Evolutionary conservation across 495 filamentous ascomycete species (phyloP), one percentile per base, ranked within the genome.

Genomic region (Penicillium ucsense): DNA sequence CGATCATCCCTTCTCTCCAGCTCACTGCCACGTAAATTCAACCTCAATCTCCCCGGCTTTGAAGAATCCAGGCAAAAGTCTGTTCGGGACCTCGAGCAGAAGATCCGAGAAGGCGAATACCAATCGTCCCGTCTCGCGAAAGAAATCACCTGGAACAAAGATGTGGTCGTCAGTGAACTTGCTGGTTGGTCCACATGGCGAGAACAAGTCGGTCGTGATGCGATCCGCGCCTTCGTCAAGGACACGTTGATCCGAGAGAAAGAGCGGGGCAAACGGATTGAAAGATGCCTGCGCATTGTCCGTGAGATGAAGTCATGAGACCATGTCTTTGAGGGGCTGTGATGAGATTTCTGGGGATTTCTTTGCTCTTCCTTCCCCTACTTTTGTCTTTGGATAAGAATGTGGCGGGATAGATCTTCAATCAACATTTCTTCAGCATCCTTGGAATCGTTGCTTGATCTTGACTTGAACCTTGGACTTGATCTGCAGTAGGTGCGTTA

Each of bases 131-230:
- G 71, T 28, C 61, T 95, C 11, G 81, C 83, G 0, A 78, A 78
- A 41, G 94, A 99, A 59, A 64, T 99, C 12, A 70, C 86, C 33
- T 96, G 94, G 61, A 95, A 89, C 43, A 90, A 95, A 66, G 86
- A 90, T 62, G 87, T 90, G 7, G 90, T 96, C 5, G 91, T 94
- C 8, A 74, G 80, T 6, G 94, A 99, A 63, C 61, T 99, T 49
- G 91, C 92, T 1, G 90, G 88, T 3, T 97, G 91, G 85, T 87
- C 94, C 56, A 88, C 92, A 9, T 80, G 87, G 72, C 81, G 89
- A 43, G 88, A 84, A 53, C 80, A 79, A 53, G 76, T 88, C 65
- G 89, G 85, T 3, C 70, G 80, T 30, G 80, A 77, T 51, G 85
- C 85, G 3, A 80, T 96, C 35, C 77, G 74, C 50, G 77, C 85